phyloP scores from a whole-genome alignment of 805 yeast genomes.

The Lipomyces spencermartinsiae region DNA sequence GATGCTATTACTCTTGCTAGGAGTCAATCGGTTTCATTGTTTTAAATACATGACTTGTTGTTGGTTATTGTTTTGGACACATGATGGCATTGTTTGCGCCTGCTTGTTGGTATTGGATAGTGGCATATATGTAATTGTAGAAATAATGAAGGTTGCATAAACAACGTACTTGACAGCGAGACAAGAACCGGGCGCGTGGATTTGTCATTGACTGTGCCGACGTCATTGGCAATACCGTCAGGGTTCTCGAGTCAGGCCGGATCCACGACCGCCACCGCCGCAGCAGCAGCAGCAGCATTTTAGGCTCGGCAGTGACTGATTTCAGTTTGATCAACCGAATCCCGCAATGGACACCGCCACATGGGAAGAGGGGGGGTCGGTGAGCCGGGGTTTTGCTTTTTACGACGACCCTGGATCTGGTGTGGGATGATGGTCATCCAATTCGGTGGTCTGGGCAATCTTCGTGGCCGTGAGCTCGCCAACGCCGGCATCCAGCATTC shows the following conservation, averaged over 20 bases:
- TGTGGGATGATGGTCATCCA: neutral
- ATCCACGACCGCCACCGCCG: neutral
- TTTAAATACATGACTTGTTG: neutral
- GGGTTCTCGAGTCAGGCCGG: no score
- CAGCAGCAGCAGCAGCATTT: neutral
- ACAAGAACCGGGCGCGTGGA: no score
- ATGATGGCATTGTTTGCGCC: slow-evolving; percentile 2
- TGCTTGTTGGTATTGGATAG: neutral
- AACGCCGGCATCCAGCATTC: slow-evolving; percentile 26
- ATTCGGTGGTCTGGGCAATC: slow-evolving; percentile 4
- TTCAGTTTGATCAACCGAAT: neutral
- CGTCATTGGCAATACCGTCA: no score
- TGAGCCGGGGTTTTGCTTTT: no score
- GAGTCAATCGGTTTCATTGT: slow-evolving; percentile 2
- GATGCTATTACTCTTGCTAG: neutral
- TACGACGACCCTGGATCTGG: neutral
- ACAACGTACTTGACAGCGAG: no score
- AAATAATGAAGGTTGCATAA: neutral
- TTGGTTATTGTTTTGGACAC: neutral
- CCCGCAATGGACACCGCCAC: neutral
- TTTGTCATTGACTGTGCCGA: no score
- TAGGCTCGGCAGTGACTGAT: no score
- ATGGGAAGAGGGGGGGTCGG: neutral
- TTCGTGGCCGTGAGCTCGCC: slow-evolving; percentile 15
- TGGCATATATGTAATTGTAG: neutral